Evolutionary conservation across 768 basidiomycete genomes (phyloP).

Genomic region (Trametes cinnabarina): DNA sequence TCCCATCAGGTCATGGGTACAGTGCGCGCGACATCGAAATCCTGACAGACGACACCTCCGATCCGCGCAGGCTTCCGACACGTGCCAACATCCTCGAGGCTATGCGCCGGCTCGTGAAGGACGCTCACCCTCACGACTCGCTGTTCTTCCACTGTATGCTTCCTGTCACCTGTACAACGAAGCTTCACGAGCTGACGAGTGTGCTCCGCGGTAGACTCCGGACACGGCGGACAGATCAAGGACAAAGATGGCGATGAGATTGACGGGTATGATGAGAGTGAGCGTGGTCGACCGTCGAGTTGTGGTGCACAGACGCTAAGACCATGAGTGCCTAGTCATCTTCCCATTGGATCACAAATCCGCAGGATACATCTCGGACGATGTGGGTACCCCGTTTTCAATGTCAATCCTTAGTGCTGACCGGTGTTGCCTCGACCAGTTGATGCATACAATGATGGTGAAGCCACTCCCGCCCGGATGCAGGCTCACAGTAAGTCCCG

Average conservation of each 20-base stretch:
- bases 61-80: slow-evolving; percentile 70
- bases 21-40: slow-evolving; percentile 75
- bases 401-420: not conserved
- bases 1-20: slow-evolving; percentile 18
- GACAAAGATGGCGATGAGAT: slow-evolving; percentile 82
- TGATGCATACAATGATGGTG: slow-evolving; percentile 77
- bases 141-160: slow-evolving; percentile 74
- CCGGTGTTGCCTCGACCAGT: slow-evolving; percentile 34
- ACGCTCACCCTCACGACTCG: slow-evolving; percentile 78
- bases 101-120: slow-evolving; percentile 90
- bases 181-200: not conserved
- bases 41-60: slow-evolving; percentile 71
- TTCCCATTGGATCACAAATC: slow-evolving; percentile 75
- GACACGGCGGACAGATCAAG: slow-evolving; percentile 89
- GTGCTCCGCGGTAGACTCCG: slow-evolving; percentile 63
- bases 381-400: slow-evolving; percentile 49
- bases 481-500: slow-evolving; percentile 71
- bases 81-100: slow-evolving; percentile 77
- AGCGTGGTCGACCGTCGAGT: not conserved
- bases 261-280: slow-evolving; percentile 83
- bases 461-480: slow-evolving; percentile 80
- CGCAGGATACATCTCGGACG: slow-evolving; percentile 83
- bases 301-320: not conserved
- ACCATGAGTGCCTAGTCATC: slow-evolving; percentile 51
- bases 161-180: not conserved